These are phyloP conservation scores for Fraxinus latifolia DNA, from an alignment of 305 asterid species.

Conservation along the genomic window DNA sequence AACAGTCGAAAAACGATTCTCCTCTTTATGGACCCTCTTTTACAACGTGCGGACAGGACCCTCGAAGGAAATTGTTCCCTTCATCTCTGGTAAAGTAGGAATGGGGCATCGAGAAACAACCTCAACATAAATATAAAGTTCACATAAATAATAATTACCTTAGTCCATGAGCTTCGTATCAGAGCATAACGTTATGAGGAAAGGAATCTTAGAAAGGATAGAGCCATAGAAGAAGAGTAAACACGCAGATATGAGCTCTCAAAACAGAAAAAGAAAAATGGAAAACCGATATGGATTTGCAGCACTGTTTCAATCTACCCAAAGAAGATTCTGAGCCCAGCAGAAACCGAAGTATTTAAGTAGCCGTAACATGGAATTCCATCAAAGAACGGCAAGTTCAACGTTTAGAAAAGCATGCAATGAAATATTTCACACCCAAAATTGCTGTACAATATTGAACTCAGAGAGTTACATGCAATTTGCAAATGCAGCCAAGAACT, in stretches of 20 bases:
- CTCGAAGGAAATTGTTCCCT: too few species aligned
- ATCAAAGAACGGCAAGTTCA: not conserved
- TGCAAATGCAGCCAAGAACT: constrained; percentile 2
- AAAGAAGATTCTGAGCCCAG: not conserved
- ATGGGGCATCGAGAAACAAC: too few species aligned
- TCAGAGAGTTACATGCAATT: not conserved
- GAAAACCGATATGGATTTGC: not conserved
- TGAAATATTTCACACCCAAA: not conserved
- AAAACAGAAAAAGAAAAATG: not conserved
- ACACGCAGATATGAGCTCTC: not conserved
- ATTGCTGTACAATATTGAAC: not conserved
- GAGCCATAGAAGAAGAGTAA: not conserved
- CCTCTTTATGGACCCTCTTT: too few species aligned
- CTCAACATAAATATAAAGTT: too few species aligned
- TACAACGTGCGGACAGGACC: too few species aligned
- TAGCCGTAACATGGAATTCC: not conserved
- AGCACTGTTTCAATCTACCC: not conserved
- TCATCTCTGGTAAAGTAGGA: too few species aligned
- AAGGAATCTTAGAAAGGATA: not conserved
- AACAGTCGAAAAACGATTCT: too few species aligned
- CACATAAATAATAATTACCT: too few species aligned
- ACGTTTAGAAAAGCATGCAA: not conserved
- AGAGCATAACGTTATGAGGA: not conserved
- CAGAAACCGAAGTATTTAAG: not conserved
- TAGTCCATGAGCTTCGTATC: not conserved